Evolutionary conservation across 108 stramenopile genomes (phyloP), one percentile per base, ranked within the genome.

Genomic region (Discostella pseudostelligera): DNA sequence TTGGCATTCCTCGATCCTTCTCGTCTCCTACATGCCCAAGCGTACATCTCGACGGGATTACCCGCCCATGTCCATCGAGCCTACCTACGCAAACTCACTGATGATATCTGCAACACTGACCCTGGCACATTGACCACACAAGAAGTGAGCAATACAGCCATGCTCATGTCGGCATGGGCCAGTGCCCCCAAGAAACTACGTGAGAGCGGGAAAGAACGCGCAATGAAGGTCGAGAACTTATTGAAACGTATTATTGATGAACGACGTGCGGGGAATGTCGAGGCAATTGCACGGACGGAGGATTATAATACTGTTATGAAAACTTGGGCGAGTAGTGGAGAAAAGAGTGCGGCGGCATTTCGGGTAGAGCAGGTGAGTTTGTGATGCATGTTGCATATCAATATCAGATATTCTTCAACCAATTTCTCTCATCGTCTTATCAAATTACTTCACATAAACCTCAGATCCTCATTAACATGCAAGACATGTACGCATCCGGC

Each of bases 211-310:
- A 80, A 67, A 25, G 85, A 87, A 60, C 67, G 78, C 36, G 86
- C 91, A 11, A 60, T 93, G 47, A 77, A 80, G 3, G 72, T 86
- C 4, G 92, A 93, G 65, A 60, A 64, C 4, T 56, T 93, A 4
- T 53, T 93, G 26, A 87, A 88, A 45, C 79, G 92, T 51, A 72
- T 93, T 47, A 73, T 89, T 47, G 88, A 85, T 36, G 91, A 93
- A 63, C 62, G 77, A 22, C 45, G 69, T 8, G 88, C 85, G 7
- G 88, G 88, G 9, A 89, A 88, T 64, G 40, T 36, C 9, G 61
- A 80, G 19, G 79, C 76, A 1, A 64, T 76, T 65, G 74, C 24
- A 21, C 68, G 20, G 71, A 87, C 65, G 2, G 26, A 57, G 48
- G 67, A 79, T 54, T 93, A 93, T 70, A 93, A 93, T 62, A 80